Base-by-base conservation (phyloP, 2,329 filamentous ascomycete species). In the Trichoderma gracile region DNA sequence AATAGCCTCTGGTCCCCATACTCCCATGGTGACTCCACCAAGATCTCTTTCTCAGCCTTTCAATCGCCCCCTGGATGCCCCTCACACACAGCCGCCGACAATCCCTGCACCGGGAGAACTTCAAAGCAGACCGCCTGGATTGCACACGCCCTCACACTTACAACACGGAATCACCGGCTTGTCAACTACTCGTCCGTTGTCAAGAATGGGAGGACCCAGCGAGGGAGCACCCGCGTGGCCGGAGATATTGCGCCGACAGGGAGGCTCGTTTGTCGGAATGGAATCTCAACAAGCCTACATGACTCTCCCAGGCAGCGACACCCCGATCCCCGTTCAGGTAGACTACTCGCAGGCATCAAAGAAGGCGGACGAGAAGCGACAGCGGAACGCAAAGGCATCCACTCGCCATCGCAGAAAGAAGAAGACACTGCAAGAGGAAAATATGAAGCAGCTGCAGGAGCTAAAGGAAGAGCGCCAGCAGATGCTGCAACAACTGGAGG, bases 381-480 rank as follows among this genome's bases (percentile, higher is more conserved):
- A 90, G 74, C 86, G 92, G 58, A 96, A 96, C 72, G 92, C 92
- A 46, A 90, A 90, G 54, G 92, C 92, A 6, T 96, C 92, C 64
- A 91, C 91, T 54, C 84, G 92, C 65, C 95, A 96, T 69, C 85
- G 92, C 63, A 86, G 88, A 72, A 85, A 93, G 66, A 88, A 92
- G 72, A 96, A 96, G 78, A 91, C 93, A 72, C 89, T 90, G 74
- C 91, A 94, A 74, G 86, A 85, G 70, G 89, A 92, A 74, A 89
- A 89, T 64, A 85, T 86, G 17, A 82, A 84, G 62, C 88, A 85
- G 56, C 87, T 94, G 67, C 82, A 89, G 57, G 85, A 87, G 69
- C 79, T 94, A 61, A 88, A 92, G 72, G 81, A 84, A 59, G 84
- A 89, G 68, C 82, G 89, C 61, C 84, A 88, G 55, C 87, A 92